Conservation (phyloP, 805 yeast genomes). For the Wickerhamiella siamensis region DNA sequence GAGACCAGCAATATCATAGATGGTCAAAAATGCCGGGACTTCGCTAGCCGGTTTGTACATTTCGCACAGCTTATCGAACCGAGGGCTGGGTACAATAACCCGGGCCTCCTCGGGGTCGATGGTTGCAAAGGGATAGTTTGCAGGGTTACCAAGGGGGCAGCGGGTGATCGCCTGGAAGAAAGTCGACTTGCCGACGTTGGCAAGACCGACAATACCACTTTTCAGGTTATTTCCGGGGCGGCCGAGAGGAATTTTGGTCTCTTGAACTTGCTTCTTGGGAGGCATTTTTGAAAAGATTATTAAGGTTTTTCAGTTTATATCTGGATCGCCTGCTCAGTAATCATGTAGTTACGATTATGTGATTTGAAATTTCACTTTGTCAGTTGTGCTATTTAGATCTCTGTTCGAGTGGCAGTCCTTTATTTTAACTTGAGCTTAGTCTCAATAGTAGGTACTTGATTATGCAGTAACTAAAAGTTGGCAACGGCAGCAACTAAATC, state of each 20-base stretch:
- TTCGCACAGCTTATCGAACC: constrained; percentile 35
- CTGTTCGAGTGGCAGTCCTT: too few species aligned
- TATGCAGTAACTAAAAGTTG: too few species aligned
- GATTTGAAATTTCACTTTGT: too few species aligned
- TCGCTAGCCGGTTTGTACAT: constrained; percentile 68
- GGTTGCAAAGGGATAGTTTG: constrained; percentile 62
- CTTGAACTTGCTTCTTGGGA: constrained; percentile 58
- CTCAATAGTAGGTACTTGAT: too few species aligned
- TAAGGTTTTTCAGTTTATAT: too few species aligned
- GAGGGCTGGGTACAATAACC: constrained; percentile 37
- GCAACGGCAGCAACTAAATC: constrained; percentile 38
- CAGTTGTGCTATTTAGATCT: too few species aligned
- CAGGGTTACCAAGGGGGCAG: constrained; percentile 49
- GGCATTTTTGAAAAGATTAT: constrained; percentile 36
- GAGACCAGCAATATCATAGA: constrained; percentile 95
- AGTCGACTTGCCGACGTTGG: constrained; percentile 47
- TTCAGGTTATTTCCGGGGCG: constrained; percentile 66
- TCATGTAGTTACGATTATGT: too few species aligned
- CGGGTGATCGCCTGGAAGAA: constrained; percentile 47
- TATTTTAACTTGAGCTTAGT: too few species aligned
- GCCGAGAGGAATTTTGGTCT: constrained; percentile 63
- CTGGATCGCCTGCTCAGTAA: too few species aligned
- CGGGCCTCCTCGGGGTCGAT: constrained; percentile 58
- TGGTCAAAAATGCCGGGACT: constrained; percentile 85
- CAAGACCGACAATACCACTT: constrained; percentile 83